Base-by-base conservation (phyloP, 768 basidiomycete genomes). In the Russula sp. region DNA sequence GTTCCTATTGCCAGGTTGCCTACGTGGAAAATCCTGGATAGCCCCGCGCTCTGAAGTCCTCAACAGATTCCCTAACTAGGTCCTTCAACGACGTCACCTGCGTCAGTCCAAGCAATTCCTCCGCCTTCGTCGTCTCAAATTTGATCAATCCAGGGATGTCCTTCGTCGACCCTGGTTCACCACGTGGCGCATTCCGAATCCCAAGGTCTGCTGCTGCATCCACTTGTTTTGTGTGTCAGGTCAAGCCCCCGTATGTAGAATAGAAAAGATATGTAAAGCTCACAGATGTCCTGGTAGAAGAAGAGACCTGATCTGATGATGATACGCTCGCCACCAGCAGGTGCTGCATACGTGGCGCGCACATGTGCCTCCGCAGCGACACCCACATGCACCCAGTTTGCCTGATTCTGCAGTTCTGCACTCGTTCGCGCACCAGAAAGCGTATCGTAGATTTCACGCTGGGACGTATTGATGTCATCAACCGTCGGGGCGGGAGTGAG, bases 401-500 rank as follows among this genome's bases (percentile, higher is more conserved):
- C 31, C 34, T 65, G 61, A 9, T 0, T 20, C 35, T 16, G 27
- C n/a, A 65, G 35, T 27, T 52, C 37, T 16, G 3, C 50, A 5
- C 61, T 35, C 2, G 55, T 62, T 32, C 52, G 42, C 8, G 50
- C 56, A 34, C 61, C 64, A 1, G 42, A 8, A 1, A 65, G 55
- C 2, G 61, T 57, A n/a, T 65, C 45, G 34, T 65, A 65, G 7
- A 65, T n/a, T 7, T 57, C 39, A 10, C 61, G 60, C 20, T 62
- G 59, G 13, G 64, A 65, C 1, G 64, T 63, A n/a, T 65, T 65
- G 31, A 65, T 57, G 4, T 57, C 64, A 6, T 62, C 37, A 8
- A 63, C 9, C 16, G 55, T 62, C 20, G 35, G 55, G 40, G 64
- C 64, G 8, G 65, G 54, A 13, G 2, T 51, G 48, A 77, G 73